A percentile compares a stretch with the other conserved stretches of the same genome.
Conservation (phyloP, 202 grass and related monocot genomes). For the Saccharum hybrid region DNA sequence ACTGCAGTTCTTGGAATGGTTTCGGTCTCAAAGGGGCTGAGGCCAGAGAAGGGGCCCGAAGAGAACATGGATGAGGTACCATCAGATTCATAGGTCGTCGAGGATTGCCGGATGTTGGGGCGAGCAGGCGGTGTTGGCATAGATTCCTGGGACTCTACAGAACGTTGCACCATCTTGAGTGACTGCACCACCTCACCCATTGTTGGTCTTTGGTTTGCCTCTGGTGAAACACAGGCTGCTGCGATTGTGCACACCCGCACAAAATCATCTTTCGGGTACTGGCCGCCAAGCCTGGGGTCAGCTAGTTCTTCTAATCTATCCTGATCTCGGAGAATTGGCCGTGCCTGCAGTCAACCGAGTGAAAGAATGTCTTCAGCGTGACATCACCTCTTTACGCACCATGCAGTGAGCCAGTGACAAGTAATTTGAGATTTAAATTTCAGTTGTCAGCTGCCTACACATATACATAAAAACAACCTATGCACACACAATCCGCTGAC, state of each 20-base stretch:
- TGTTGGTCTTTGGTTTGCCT: slow-evolving; percentile 92
- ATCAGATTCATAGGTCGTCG: slow-evolving; percentile 84
- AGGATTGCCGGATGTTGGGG: slow-evolving; percentile 55
- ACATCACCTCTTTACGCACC: not conserved
- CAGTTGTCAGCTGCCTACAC: not conserved
- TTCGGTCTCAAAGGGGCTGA: slow-evolving; percentile 88
- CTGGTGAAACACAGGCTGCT: slow-evolving; percentile 88
- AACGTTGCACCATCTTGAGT: slow-evolving; percentile 97
- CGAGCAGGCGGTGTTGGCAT: slow-evolving; percentile 60
- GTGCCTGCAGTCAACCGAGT: slow-evolving; percentile 55
- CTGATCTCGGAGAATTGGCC: slow-evolving; percentile 91
- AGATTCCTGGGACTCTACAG: slow-evolving; percentile 70
- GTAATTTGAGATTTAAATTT: not conserved
- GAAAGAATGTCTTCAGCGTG: slow-evolving; percentile 23
- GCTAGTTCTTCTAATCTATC: slow-evolving; percentile 84
- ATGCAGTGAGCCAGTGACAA: not conserved
- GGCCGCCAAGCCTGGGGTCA: slow-evolving; percentile 67
- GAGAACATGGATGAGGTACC: slow-evolving; percentile 99
- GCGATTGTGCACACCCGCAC: slow-evolving; percentile 93
- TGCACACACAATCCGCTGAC: not conserved
- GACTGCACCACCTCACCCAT: slow-evolving; percentile 99
- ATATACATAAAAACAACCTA: not conserved
- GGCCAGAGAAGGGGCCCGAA: slow-evolving; percentile 90
- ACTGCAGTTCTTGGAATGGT: slow-evolving; percentile 69
- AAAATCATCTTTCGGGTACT: slow-evolving; percentile 94